Evolutionary conservation across 2,329 filamentous ascomycete species (phyloP).

Genomic region (Hypomyces perniciosus): DNA sequence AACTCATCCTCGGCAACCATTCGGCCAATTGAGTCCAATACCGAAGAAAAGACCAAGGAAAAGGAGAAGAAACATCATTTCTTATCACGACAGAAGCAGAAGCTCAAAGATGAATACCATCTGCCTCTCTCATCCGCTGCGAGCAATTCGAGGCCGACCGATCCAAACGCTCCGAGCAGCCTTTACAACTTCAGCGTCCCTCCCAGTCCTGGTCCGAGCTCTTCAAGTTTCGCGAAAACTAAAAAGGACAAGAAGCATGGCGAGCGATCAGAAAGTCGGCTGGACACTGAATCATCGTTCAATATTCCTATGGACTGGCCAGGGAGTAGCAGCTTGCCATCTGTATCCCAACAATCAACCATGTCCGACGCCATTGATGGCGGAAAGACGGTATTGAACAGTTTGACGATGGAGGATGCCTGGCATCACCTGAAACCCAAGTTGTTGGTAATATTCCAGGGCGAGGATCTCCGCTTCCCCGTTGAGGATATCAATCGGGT

Average conservation of each 20-base stretch:
- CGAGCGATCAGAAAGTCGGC: constrained; percentile 49
- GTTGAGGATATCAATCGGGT: constrained; percentile 79
- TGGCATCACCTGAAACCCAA: constrained; percentile 77
- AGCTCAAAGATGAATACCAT: constrained; percentile 68
- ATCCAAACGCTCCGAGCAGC: constrained; percentile 68
- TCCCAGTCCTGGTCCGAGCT: constrained; percentile 61
- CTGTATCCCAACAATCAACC: constrained; percentile 36
- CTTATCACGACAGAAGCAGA: constrained; percentile 71
- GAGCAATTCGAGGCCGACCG: constrained; percentile 70
- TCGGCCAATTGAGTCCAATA: constrained; percentile 52
- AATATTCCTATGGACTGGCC: constrained; percentile 43
- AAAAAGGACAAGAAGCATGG: constrained; percentile 83
- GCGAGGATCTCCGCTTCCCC: constrained; percentile 71
- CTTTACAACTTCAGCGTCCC: constrained; percentile 75
- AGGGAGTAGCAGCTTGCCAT: constrained; percentile 47
- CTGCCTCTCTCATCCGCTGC: constrained; percentile 68
- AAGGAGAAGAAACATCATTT: constrained; percentile 77
- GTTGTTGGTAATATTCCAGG: constrained; percentile 72
- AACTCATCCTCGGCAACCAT: constrained; percentile 75
- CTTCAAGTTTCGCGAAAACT: constrained; percentile 67
- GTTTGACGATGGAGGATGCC: constrained; percentile 73
- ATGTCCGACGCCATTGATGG: constrained; percentile 49
- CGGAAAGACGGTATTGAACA: constrained; percentile 51
- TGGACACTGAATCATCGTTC: constrained; percentile 47
- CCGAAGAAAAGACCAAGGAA: constrained; percentile 42